Conservation (phyloP, 2,329 filamentous ascomycete species). For the Xylariaceae sp. region DNA sequence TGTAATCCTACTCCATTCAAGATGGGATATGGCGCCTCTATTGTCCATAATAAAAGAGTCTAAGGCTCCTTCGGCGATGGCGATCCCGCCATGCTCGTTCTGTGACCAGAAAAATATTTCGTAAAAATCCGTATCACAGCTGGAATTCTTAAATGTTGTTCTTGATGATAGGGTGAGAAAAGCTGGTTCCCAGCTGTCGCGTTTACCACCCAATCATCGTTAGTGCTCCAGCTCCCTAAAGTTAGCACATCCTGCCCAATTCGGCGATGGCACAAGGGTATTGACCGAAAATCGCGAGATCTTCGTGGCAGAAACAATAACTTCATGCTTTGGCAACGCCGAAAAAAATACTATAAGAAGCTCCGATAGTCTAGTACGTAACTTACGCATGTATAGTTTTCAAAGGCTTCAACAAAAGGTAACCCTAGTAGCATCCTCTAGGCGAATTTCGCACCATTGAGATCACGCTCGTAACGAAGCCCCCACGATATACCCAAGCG, state of each 20-base stretch:
- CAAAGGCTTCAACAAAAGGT: too few relatives aligned
- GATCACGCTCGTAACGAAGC: too few relatives aligned
- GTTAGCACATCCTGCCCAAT: background rate
- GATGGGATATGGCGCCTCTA: background rate
- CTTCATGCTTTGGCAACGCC: background rate
- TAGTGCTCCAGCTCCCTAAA: background rate
- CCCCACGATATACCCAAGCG: too few relatives aligned
- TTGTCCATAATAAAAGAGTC: constrained; percentile 1
- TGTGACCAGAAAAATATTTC: constrained; percentile 1
- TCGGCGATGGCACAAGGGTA: constrained; percentile 1
- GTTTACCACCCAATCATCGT: constrained; percentile 26
- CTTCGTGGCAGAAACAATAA: background rate
- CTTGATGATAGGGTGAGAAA: too few relatives aligned
- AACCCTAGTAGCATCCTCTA: too few relatives aligned
- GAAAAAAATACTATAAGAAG: too few relatives aligned
- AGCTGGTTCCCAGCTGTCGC: constrained; percentile 6
- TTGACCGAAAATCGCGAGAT: background rate
- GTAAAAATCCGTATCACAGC: too few relatives aligned
- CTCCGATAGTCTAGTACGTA: too few relatives aligned
- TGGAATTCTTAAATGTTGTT: too few relatives aligned
- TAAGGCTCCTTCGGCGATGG: constrained; percentile 15
- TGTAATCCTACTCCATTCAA: background rate
- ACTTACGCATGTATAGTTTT: too few relatives aligned
- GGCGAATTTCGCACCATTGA: too few relatives aligned
- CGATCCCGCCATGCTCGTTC: constrained; percentile 2